phyloP scores from a whole-genome alignment of 805 yeast genomes.

The Lipomyces chichibuensis region DNA sequence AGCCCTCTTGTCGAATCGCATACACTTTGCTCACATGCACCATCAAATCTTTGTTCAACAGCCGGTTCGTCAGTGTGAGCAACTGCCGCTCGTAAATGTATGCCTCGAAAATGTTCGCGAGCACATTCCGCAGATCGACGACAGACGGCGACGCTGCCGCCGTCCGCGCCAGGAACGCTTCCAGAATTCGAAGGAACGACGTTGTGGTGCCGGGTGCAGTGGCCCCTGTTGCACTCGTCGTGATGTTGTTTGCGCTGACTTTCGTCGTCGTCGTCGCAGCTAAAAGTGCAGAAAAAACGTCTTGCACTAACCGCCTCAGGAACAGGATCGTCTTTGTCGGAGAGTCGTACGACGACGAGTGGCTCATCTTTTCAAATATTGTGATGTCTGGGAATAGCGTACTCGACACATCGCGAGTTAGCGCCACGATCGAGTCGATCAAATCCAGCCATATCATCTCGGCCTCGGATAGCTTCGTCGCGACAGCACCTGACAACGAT shows the following conservation, averaged over 20 bases:
- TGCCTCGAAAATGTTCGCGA: conserved; percentile 36
- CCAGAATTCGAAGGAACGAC: conserved; percentile 29
- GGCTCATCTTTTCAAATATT: conserved; percentile 30
- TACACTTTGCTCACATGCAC: conserved; percentile 32
- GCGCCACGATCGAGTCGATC: conserved; percentile 32
- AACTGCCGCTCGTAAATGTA: conserved; percentile 36
- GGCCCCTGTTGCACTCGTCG: conserved; percentile 3
- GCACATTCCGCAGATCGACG: conserved; percentile 33
- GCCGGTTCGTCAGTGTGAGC: conserved; percentile 29
- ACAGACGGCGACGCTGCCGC: conserved; percentile 36
- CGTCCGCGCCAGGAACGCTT: conserved; percentile 30
- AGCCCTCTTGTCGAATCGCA: conserved; percentile 32
- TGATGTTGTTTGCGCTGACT: conserved; percentile 6
- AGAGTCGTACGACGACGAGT: conserved; percentile 30
- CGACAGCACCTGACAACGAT: neutral
- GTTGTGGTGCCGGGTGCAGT: neutral
- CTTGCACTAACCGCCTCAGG: conserved; percentile 35
- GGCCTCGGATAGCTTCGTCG: conserved; percentile 20
- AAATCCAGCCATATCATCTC: conserved; percentile 32
- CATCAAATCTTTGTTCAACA: conserved; percentile 33
- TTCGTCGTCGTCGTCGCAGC: conserved; percentile 29
- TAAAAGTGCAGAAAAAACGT: conserved; percentile 35
- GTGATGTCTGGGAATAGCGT: conserved; percentile 32
- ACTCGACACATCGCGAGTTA: conserved; percentile 32
- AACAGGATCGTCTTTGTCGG: conserved; percentile 34